Evolutionary conservation across 2,329 filamentous ascomycete genomes (phyloP), one percentile per base, ranked within the genome.

Genomic region (Tetracladium maxilliforme): DNA sequence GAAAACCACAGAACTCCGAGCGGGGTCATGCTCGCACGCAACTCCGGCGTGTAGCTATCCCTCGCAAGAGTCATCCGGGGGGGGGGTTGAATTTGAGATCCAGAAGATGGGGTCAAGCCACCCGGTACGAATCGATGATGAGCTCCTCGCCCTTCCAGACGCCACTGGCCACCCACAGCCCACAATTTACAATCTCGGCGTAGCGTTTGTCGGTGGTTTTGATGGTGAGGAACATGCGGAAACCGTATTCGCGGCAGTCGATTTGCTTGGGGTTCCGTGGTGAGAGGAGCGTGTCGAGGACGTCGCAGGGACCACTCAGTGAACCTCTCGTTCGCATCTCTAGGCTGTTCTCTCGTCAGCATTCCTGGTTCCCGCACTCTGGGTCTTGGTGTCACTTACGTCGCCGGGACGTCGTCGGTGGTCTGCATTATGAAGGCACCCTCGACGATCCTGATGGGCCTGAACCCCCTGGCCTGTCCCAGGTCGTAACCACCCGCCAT

Each of bases 171-270:
- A 62, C 49, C 58, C 58, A 62, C 26, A 62, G 45, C 5, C 56
- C 58, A 37, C 53, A 59, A 38, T 63, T 63, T 14, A 63, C 49
- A 29, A 52, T 52, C 27, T 59, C 54, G 23, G 48, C 48, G 34
- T 63, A 63, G 16, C 59, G 49, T 37, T 56, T 52, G 40, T 63
- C 59, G 4, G 54, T 47, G 13, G 59, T 61, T 39, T 61, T 58
- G 45, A 63, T 55, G 11, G 55, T 58, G 30, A 58, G 51, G 29
- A 58, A 60, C 36, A 62, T 46, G 32, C 57, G 52, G 33, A 62
- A 62, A 30, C 53, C 55, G 33, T 63, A 63, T 27, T 50, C 49
- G 10, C 51, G 8, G 51, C n/a, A 49, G 28, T 54, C 51, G 25
- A 56, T 51, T 28, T 49, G 41, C 35, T 50, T 50, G 22, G 48